A percentile compares a stretch with the other conserved stretches of the same genome.
Evolutionary conservation across 2,329 filamentous ascomycete genomes (phyloP).

Genomic region (Cladophialophora exuberans): DNA sequence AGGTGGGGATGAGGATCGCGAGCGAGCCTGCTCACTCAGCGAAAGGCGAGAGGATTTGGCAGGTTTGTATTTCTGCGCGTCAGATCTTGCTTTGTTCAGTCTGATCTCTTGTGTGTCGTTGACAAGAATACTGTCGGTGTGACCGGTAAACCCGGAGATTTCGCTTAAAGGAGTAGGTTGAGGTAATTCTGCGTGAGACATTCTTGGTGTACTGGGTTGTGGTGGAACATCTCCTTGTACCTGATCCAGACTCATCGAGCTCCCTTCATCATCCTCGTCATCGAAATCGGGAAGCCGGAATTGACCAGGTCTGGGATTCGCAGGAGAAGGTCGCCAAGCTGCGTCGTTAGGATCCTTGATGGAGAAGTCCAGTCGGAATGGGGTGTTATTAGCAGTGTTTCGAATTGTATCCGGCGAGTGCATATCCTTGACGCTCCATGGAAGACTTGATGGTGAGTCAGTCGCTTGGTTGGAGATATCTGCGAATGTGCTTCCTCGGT

Average conservation of each 20-base stretch:
- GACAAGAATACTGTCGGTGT: conserved; percentile 17
- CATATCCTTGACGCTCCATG: conserved; percentile 12
- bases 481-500: conserved; percentile 28
- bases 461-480: conserved; percentile 15
- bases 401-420: conserved; percentile 21
- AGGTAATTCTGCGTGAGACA: conserved; percentile 31
- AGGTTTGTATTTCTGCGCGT: conserved; percentile 31
- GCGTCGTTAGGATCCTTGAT: conserved; percentile 25
- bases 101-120: conserved; percentile 22
- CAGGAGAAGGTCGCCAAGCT: conserved; percentile 24
- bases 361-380: conserved; percentile 20
- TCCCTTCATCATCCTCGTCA: conserved; percentile 72
- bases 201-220: conserved; percentile 64
- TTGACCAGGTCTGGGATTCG: conserved; percentile 26
- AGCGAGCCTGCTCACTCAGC: conserved; percentile 24
- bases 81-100: conserved; percentile 29
- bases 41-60: conserved; percentile 27
- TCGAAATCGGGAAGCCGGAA: conserved; percentile 67
- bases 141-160: conserved; percentile 16
- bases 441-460: conserved; percentile 14
- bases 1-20: conserved; percentile 27
- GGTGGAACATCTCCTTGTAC: conserved; percentile 99
- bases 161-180: conserved; percentile 3
- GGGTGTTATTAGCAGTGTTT: conserved; percentile 24
- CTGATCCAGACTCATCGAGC: conserved; percentile 81